These are phyloP conservation scores for Glarea lozoyensis DNA, from an alignment of 495 filamentous ascomycete species.

Conservation along the genomic window DNA sequence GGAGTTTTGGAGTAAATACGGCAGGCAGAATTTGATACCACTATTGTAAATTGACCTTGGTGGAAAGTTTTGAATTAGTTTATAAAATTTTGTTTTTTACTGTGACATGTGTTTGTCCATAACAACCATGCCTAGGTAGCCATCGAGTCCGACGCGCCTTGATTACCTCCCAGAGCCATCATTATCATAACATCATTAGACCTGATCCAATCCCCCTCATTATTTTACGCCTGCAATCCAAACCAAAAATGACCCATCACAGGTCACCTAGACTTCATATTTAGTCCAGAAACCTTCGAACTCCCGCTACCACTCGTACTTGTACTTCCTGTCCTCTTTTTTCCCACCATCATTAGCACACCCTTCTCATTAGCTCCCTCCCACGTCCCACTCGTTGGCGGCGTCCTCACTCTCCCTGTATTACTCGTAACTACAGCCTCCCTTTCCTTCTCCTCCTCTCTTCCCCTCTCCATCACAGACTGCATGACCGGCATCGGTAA, in stretches of 20 bases:
- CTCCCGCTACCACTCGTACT: constrained; percentile 11
- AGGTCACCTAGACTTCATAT: constrained; percentile 15
- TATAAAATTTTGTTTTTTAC: too few species aligned
- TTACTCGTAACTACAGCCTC: constrained; percentile 20
- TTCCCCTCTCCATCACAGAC: too few species aligned
- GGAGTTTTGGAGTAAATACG: constrained; percentile 4
- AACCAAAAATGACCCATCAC: not conserved
- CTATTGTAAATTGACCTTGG: not conserved
- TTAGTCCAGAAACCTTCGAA: constrained; percentile 13
- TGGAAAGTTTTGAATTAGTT: too few species aligned
- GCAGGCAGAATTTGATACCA: constrained; percentile 1
- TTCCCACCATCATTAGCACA: too few species aligned
- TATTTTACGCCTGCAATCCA: not conserved
- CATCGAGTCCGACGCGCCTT: too few species aligned
- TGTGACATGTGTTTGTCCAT: too few species aligned
- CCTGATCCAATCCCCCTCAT: not conserved
- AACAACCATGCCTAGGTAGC: too few species aligned
- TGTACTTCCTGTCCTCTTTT: too few species aligned
- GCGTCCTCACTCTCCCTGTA: constrained; percentile 28
- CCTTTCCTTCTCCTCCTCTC: not conserved
- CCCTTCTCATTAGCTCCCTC: constrained; percentile 5
- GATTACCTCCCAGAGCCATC: too few species aligned
- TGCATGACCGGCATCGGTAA: too few species aligned
- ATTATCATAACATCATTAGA: too few species aligned
- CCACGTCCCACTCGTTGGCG: constrained; percentile 15